Evolutionary conservation across 2,329 filamentous ascomycete species (phyloP), one percentile per base, ranked within the genome.

Genomic region (Pseudogymnoascus sp.): DNA sequence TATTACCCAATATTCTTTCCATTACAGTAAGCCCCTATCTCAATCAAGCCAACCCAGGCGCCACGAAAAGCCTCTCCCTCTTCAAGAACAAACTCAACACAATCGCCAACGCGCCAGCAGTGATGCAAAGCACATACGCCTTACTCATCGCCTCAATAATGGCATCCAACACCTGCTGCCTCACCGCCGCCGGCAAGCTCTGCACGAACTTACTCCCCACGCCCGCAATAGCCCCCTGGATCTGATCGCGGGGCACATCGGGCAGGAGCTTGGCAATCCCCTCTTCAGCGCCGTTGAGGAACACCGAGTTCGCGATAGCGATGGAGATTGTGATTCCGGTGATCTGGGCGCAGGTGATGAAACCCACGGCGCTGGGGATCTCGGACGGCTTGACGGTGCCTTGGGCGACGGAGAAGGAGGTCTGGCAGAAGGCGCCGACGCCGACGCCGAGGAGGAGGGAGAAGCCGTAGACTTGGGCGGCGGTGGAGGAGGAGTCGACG

Each of bases 291-390:
- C 68, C 65, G 58, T 76, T 77, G 38, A 77, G 67, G 69, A 76
- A 78, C 14, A 76, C 69, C 0, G 68, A 68, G 42, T 74, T 76
- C 4, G 75, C 72, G 39, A 77, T 76, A 1, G 74, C 71, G 5
- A 77, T 67, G 0, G 73, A 69, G 63, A 77, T 73, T 0, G 75
- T 74, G 11, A 72, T 68, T 5, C 75, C 74, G 5, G 66, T 67
- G 3, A 76, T 67, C 63, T 77, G 75, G 0, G 72, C 73, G 30
- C 71, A 71, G 8, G 70, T 74, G 49, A 77, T 76, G 66, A 75
- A 77, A 1, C 75, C 74, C 4, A 78, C 72, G 1, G 74, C 73
- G 2, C 68, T 65, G 6, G 73, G 61, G 2, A 76, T 67, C 5
- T 72, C 61, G 0, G 68, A 62, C 1, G 71, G 69, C 0, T 67